Percentiles rank a stretch among this genome's conserved stretches.
Conservation (phyloP, 768 basidiomycete species). For the Gloeostereum incarnatum region DNA sequence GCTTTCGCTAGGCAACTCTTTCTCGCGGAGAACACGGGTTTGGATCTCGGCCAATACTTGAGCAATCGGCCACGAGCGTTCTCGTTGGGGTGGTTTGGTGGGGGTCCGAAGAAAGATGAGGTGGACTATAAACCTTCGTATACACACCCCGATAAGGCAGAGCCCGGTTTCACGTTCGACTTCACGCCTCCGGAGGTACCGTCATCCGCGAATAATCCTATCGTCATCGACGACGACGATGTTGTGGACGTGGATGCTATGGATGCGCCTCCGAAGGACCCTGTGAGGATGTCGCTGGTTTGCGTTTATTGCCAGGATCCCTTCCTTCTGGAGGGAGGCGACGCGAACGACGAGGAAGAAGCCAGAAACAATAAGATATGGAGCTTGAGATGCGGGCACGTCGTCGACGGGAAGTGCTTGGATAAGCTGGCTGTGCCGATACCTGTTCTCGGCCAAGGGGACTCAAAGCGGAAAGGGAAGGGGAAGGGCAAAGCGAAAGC, state of each 20-base stretch:
- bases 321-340: conserved; percentile 34
- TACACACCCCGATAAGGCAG: conserved; percentile 50
- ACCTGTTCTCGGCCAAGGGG: conserved; percentile 6
- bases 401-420: conserved; percentile 72
- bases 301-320: conserved; percentile 64
- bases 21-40: neutral
- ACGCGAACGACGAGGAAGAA: conserved; percentile 28
- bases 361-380: conserved; percentile 44
- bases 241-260: conserved; percentile 11
- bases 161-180: conserved; percentile 61
- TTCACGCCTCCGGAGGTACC: conserved; percentile 29
- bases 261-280: conserved; percentile 13
- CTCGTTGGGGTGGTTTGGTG: neutral
- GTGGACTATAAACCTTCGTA: conserved; percentile 46
- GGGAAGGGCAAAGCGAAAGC: conserved; percentile 35
- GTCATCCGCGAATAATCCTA: conserved; percentile 26
- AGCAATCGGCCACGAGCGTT: neutral
- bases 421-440: conserved; percentile 44
- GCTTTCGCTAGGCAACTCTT: no score
- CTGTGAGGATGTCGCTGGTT: conserved; percentile 39
- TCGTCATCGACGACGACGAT: conserved; percentile 31
- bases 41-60: neutral
- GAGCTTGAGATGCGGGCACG: conserved; percentile 69
- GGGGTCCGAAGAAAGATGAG: conserved; percentile 7
- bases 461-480: conserved; percentile 11